A percentile compares a stretch with the other conserved stretches of the same genome.
Conservation (phyloP, 2,329 filamentous ascomycete genomes). For the Tolypocladium capitatum region DNA sequence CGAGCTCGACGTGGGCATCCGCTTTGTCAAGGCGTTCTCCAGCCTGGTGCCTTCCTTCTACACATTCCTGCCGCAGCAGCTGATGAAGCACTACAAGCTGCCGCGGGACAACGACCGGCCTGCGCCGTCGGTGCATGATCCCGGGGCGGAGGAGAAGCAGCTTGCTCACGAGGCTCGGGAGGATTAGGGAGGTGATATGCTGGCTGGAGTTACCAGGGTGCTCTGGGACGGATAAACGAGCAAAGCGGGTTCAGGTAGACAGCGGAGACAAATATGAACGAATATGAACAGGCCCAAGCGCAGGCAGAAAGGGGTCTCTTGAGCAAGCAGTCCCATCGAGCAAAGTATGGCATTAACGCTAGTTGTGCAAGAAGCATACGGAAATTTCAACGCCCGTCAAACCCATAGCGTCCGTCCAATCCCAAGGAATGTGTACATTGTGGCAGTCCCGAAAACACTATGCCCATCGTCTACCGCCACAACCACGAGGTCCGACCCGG, state of each 20-base stretch:
- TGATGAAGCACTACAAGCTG: conserved; percentile 54
- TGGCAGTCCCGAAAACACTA: background rate
- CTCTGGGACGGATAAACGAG: background rate
- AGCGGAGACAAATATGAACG: background rate
- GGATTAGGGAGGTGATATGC: background rate
- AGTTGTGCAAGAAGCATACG: background rate
- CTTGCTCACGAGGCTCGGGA: conserved; percentile 8
- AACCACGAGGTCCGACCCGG: background rate
- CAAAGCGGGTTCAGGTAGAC: background rate
- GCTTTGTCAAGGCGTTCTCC: conserved; percentile 48
- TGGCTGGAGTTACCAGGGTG: background rate
- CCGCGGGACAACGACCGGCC: conserved; percentile 33
- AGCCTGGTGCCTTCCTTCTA: conserved; percentile 49
- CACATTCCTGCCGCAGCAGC: conserved; percentile 51
- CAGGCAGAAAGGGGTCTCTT: background rate
- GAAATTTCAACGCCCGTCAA: background rate
- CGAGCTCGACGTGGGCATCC: conserved; percentile 46
- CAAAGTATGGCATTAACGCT: background rate
- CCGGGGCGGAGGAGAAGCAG: conserved; percentile 15
- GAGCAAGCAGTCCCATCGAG: background rate
- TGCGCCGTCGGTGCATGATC: conserved; percentile 28
- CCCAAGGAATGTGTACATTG: background rate
- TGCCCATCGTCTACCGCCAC: background rate
- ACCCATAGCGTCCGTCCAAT: background rate
- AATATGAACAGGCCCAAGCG: background rate